phyloP scores from a whole-genome alignment of 495 filamentous ascomycete species.

The Cercophora newfieldiana region DNA sequence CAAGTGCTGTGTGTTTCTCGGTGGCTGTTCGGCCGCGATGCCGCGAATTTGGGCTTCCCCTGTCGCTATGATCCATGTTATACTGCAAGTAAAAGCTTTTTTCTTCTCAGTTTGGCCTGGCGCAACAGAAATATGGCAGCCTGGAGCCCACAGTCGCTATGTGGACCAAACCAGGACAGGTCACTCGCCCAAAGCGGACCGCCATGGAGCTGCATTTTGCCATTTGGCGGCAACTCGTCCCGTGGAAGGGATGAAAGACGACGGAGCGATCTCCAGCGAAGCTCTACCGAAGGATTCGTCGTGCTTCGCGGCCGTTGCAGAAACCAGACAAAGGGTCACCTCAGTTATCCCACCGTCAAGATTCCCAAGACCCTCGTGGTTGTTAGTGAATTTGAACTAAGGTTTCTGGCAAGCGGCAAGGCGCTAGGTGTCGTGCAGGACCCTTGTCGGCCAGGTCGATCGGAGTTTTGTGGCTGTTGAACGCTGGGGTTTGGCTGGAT shows the following conservation, averaged over 20 bases:
- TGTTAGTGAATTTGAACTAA: neutral
- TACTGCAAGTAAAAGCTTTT: neutral
- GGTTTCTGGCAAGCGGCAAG: neutral
- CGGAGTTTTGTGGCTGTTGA: constrained; percentile 21
- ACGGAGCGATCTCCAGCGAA: neutral
- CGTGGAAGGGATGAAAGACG: no score
- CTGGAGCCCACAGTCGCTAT: neutral
- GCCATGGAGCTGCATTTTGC: neutral
- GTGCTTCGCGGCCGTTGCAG: neutral
- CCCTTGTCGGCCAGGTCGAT: constrained; percentile 22
- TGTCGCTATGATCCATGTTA: constrained; percentile 4
- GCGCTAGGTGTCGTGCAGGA: constrained; percentile 30
- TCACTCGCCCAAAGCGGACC: neutral
- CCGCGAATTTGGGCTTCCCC: neutral
- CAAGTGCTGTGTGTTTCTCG: neutral
- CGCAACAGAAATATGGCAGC: neutral
- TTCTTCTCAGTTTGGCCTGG: neutral
- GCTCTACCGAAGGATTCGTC: neutral
- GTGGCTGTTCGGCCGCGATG: neutral
- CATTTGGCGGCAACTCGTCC: neutral
- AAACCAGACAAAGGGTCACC: neutral
- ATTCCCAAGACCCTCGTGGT: neutral
- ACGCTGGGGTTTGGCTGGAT: constrained; percentile 43
- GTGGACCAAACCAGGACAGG: neutral
- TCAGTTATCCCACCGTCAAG: neutral